Percentiles rank a stretch among this genome's conserved stretches.
Evolutionary conservation across 78 protist species (phyloP).

Genomic region (Creolimax fragrantissima): DNA sequence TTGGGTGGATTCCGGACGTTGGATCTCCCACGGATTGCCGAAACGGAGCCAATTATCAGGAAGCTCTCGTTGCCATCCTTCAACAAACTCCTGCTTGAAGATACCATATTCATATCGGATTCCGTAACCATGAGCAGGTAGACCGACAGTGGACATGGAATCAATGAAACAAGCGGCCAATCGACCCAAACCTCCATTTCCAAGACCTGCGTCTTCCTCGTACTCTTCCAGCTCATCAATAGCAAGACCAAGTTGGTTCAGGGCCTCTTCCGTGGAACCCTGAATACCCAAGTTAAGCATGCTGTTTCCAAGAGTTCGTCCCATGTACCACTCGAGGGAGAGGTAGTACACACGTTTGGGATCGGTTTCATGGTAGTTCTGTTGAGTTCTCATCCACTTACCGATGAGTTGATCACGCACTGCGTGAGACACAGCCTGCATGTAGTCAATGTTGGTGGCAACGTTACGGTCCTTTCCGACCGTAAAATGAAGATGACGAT

Average conservation of each 20-base stretch:
- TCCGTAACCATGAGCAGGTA: constrained; percentile 85
- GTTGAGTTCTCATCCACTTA: constrained; percentile 36
- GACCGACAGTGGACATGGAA: constrained; percentile 79
- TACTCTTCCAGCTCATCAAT: constrained; percentile 46
- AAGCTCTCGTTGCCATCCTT: constrained; percentile 75
- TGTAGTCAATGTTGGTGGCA: constrained; percentile 22
- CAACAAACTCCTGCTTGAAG: constrained; percentile 78
- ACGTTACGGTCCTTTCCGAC: constrained; percentile 44
- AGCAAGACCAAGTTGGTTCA: constrained; percentile 22
- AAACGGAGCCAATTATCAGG: constrained; percentile 82
- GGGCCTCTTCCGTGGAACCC: constrained; percentile 55
- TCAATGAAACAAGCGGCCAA: constrained; percentile 91
- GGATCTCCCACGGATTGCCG: constrained; percentile 87
- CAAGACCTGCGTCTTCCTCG: constrained; percentile 93
- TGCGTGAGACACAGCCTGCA: constrained; percentile 8
- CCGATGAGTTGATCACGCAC: constrained; percentile 36
- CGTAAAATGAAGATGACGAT: constrained; percentile 34
- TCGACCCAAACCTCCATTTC: constrained; percentile 95
- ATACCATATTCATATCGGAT: constrained; percentile 87
- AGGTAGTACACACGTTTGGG: constrained; percentile 80
- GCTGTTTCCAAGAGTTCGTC: constrained; percentile 77
- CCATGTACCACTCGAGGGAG: constrained; percentile 83
- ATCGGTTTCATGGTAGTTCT: constrained; percentile 18
- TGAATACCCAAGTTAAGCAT: constrained; percentile 59
- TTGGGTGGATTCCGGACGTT: constrained; percentile 32